Evolutionary conservation across 2,329 filamentous ascomycete genomes (phyloP), one percentile per base, ranked within the genome.

Genomic region (Thelonectria blattea): DNA sequence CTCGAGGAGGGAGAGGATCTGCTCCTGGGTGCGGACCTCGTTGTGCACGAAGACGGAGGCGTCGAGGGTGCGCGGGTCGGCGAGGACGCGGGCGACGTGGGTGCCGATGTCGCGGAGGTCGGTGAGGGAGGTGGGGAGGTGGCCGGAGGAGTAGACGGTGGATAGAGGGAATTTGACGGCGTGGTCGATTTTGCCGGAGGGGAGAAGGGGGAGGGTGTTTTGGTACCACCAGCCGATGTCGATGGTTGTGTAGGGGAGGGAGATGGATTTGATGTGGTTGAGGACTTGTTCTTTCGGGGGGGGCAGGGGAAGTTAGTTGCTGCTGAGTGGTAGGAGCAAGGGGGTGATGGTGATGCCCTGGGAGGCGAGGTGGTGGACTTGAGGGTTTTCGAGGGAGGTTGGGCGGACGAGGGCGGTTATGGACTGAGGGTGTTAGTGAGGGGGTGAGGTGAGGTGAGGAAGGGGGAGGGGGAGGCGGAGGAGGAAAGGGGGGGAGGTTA

Each of bases 151-250:
- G 22, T 72, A 68, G 32, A 85, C 76, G 45, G 72, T 71, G 34
- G 74, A 71, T 22, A 73, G 70, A 3, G 72, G 64, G 5, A 73
- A 68, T 9, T 17, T 39, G 58, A 76, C 65, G 27, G 74, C 75
- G 30, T 57, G 55, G 32, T 64, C 59, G 12, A 60, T 32, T 1
- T 61, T 65, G 1, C 72, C 71, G 0, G 72, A 75, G 1, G 71
- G 65, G 0, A 75, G 45, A 3, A 41, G 47, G 0, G 73, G 72
- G 5, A 71, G 14, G 5, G 74, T 72, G 22, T 82, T 61, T 66
- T 86, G 82, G 67, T 83, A 82, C 85, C 85, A 87, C 75, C 75
- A 86, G n/a, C 85, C 85, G 9, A 85, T 76, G 64, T 87, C 84
- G 49, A 87, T 79, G 67, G 83, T 75, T 5, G 85, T 87, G 71